Evolutionary conservation across 371 early-diverging fungal genomes (phyloP).

Genomic region (Actinomortierella wolfii): DNA sequence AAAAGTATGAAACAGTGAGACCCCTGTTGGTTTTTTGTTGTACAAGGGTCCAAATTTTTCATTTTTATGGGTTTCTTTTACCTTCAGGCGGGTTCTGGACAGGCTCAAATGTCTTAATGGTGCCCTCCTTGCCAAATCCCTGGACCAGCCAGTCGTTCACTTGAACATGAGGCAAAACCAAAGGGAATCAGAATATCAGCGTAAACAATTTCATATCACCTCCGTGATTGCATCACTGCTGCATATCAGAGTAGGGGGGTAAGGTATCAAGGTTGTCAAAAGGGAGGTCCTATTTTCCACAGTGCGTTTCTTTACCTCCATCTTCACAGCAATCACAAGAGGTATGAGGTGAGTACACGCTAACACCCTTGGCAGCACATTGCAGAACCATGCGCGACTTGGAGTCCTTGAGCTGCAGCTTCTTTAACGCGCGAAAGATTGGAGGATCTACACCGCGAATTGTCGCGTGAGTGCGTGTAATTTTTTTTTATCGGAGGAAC

Average conservation of each 20-base stretch:
- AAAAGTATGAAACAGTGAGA: neutral
- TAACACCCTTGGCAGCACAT: constrained; percentile 85
- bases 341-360: constrained; percentile 97
- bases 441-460: constrained; percentile 75
- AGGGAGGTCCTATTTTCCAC: too few relatives aligned
- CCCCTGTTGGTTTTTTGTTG: too few relatives aligned
- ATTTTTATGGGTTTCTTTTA: too few relatives aligned
- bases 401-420: constrained; percentile 71
- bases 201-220: neutral
- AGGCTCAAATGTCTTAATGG: constrained; percentile 56
- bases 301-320: constrained; percentile 66
- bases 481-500: too few relatives aligned
- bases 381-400: constrained; percentile 84
- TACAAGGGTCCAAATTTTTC: too few relatives aligned
- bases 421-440: constrained; percentile 89
- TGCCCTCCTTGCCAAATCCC: constrained; percentile 61
- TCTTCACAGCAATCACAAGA: constrained; percentile 85
- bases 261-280: neutral
- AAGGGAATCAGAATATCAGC: neutral
- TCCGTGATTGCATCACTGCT: neutral
- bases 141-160: constrained; percentile 87
- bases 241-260: neutral
- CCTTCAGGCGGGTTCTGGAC: constrained; percentile 61
- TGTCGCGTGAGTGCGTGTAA: too few relatives aligned
- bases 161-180: constrained; percentile 14